phyloP scores from a whole-genome alignment of 2,329 filamentous ascomycete genomes.

The Venturia oleaginea region DNA sequence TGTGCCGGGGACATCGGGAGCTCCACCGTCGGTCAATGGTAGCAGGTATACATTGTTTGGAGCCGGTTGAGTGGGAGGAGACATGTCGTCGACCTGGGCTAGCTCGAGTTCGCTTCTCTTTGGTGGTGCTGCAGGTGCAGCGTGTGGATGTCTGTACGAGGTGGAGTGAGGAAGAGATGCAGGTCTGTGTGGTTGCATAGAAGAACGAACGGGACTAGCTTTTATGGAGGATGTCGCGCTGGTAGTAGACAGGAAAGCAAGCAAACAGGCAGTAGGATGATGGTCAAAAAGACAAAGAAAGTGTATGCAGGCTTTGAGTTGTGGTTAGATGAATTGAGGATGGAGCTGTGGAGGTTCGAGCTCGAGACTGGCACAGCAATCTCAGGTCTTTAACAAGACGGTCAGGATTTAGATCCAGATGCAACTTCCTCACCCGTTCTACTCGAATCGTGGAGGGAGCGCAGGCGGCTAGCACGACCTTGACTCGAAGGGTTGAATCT shows the following conservation, averaged over 20 bases:
- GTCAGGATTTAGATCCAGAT: background rate
- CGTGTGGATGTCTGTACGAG: background rate
- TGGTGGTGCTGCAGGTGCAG: background rate
- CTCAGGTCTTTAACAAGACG: background rate
- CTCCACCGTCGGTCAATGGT: slow-evolving; percentile 84
- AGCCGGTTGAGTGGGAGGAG: slow-evolving; percentile 9
- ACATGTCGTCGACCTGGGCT: background rate
- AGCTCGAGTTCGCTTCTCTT: background rate
- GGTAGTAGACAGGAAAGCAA: background rate
- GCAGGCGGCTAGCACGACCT: background rate
- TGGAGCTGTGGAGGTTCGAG: background rate
- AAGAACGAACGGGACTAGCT: background rate
- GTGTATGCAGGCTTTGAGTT: background rate
- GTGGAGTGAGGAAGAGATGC: background rate
- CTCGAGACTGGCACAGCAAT: too few relatives aligned
- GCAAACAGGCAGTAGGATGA: background rate
- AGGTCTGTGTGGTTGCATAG: background rate
- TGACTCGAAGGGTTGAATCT: too few relatives aligned
- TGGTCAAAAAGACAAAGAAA: background rate
- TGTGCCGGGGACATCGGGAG: slow-evolving; percentile 76
- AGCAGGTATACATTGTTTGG: slow-evolving; percentile 61
- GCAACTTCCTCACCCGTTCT: background rate
- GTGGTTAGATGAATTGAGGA: background rate
- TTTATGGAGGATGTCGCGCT: background rate
- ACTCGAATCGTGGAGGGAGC: background rate